Evolutionary conservation across 75 land plant genomes (phyloP), one percentile per base, ranked within the genome.

Genomic region (Pseudotsuga menziesii): DNA sequence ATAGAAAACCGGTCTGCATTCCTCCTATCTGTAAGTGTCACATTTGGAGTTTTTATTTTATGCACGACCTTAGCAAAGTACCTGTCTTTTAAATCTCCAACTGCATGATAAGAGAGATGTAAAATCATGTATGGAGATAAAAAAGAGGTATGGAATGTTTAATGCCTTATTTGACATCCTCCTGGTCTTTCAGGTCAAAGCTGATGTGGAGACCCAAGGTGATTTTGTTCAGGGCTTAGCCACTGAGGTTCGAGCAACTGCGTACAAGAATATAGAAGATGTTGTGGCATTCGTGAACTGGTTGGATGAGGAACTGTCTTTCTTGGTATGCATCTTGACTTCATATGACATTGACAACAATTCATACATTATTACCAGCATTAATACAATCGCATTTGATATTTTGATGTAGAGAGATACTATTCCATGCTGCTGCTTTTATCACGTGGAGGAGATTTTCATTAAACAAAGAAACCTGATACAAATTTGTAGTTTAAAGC

Each of bases 261-360:
- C 82, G 3, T 97, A 91, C 74, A 73, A 83, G 62, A 85, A 86
- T 41, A 87, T 95, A 77, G 88, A 91, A 60, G 98, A 97, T 76
- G 89, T 95, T 26, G 86, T 93, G 22, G 80, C 91, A 60, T 97
- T 97, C 79, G 99, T 97, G 73, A 87, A 85, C 74, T 95, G 98
- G 98, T 88, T 97, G 55, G 99, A 97, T 82, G 99, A 97, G 72
- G 99, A 95, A 79, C 96, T 97, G 27, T 92, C 99, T n/a, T 97
- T 95, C 87, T 80, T 97, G 96, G 99, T 97, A 90, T 55, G 66
- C 29, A 27, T 72, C 72, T 44, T 44, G 3, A 41, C 44, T 69
- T 69, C 48, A 39, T 69, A 69, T 69, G 22, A 69, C 23, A 3
- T 19, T 20, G 48, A 69, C 22, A 69, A 5, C 41, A 12, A 48